Conservation (phyloP, 225 moss, liverwort and hornwort genomes). For the Ulota crispa region DNA sequence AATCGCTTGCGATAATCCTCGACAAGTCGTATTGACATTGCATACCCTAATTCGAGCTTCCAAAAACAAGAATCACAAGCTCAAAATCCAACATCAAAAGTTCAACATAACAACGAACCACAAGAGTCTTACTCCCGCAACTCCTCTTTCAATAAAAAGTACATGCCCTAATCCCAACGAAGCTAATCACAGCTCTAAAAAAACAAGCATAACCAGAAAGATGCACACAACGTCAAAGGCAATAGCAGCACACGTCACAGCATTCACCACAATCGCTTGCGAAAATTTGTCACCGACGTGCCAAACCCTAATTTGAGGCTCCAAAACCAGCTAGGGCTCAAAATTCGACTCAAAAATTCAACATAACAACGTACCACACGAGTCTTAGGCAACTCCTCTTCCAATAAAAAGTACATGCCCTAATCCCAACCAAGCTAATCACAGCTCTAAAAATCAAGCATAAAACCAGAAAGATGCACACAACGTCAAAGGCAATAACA, state of each 20-base stretch:
- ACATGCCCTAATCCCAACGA: background rate
- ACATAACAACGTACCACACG: background rate
- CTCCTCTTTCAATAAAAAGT: background rate
- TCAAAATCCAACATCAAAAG: background rate
- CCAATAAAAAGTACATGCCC: background rate
- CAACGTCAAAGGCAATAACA: no score
- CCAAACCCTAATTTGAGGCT: constrained; percentile 19
- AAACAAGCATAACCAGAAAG: background rate
- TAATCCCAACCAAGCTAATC: background rate
- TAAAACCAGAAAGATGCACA: no score
- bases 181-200: background rate
- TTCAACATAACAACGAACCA: background rate
- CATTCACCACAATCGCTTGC: background rate
- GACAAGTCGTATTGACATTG: background rate
- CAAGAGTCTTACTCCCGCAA: background rate
- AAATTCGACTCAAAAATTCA: background rate
- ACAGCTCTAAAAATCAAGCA: no score
- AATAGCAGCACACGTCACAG: background rate
- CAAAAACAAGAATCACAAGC: constrained; percentile 2
- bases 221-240: background rate
- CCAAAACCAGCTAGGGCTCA: background rate
- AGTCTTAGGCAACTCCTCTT: background rate
- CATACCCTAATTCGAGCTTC: constrained; percentile 5
- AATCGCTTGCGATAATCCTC: background rate
- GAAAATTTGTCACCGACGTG: background rate